phyloP scores from a whole-genome alignment of 345 rosid genomes.

The Eucalyptus cloeziana region DNA sequence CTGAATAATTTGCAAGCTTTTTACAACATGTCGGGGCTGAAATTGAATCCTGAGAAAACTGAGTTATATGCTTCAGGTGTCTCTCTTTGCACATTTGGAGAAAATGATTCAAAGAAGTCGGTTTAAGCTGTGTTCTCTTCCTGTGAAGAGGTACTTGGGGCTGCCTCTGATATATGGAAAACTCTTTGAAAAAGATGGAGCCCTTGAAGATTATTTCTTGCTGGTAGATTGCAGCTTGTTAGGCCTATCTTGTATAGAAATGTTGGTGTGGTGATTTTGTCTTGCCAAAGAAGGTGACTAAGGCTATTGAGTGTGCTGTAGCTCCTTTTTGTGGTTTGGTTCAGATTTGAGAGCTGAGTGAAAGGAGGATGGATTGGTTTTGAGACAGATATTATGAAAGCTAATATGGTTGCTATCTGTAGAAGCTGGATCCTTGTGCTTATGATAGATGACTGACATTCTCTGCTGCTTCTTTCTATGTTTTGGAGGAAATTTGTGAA shows the following conservation, averaged over 20 bases:
- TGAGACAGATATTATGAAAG: not conserved
- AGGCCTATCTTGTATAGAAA: not conserved
- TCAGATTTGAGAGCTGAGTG: not conserved
- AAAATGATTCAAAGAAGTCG: not conserved
- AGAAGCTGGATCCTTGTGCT: not conserved
- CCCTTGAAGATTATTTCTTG: not conserved
- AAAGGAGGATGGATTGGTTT: not conserved
- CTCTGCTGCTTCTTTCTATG: not conserved
- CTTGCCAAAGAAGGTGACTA: not conserved
- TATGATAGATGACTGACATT: not conserved
- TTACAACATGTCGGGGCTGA: not conserved
- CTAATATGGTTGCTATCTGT: not conserved
- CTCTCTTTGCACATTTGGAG: not conserved
- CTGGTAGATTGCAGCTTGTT: not conserved
- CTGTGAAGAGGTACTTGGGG: not conserved
- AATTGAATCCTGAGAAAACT: not conserved
- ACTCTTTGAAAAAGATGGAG: not conserved
- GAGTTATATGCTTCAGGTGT: not conserved
- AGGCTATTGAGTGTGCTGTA: not conserved
- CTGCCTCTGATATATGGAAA: not conserved
- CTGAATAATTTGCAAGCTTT: not conserved
- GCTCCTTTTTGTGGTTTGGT: not conserved
- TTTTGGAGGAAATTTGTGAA: not conserved
- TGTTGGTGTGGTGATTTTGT: not conserved
- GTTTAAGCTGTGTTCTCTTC: not conserved